Conservation (phyloP, 495 filamentous ascomycete species). For the Apiosordaria backusii region DNA sequence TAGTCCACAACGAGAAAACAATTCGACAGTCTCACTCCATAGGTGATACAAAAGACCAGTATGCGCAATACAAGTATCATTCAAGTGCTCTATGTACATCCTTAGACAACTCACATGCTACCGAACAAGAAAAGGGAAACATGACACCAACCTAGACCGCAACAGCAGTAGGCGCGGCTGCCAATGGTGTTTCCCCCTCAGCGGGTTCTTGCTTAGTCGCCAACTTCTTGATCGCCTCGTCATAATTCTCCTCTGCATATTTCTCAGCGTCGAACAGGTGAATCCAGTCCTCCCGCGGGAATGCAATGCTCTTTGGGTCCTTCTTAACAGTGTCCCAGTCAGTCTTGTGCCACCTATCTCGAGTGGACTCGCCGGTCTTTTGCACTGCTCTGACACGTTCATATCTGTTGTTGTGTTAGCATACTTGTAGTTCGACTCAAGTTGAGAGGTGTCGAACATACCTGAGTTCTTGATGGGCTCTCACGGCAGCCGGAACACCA, state of each 20-base stretch:
- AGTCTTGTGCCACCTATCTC: conserved; percentile 56
- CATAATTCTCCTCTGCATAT: conserved; percentile 52
- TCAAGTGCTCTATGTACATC: too few species aligned
- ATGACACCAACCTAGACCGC: conserved; percentile 14
- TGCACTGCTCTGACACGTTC: conserved; percentile 46
- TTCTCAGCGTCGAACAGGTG: conserved; percentile 53
- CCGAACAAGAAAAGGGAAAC: too few species aligned
- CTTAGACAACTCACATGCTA: too few species aligned
- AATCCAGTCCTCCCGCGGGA: conserved; percentile 58
- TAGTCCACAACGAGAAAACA: not conserved
- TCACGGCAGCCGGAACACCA: conserved; percentile 44
- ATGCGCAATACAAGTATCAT: too few species aligned
- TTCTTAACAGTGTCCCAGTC: conserved; percentile 52
- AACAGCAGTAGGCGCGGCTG: conserved; percentile 14
- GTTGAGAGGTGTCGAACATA: conserved; percentile 10
- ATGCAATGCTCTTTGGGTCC: conserved; percentile 50
- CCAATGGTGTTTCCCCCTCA: conserved; percentile 9
- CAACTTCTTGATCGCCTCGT: conserved; percentile 34
- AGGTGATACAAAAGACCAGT: too few species aligned
- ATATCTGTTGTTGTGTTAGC: conserved; percentile 28
- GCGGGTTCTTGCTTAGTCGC: conserved; percentile 12
- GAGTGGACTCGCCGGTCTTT: conserved; percentile 52
- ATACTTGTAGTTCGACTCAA: not conserved
- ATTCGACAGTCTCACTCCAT: too few species aligned
- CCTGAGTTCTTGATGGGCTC: conserved; percentile 49